Conservation (phyloP, 2,329 filamentous ascomycete species). For the Nigrospora osmanthi region DNA sequence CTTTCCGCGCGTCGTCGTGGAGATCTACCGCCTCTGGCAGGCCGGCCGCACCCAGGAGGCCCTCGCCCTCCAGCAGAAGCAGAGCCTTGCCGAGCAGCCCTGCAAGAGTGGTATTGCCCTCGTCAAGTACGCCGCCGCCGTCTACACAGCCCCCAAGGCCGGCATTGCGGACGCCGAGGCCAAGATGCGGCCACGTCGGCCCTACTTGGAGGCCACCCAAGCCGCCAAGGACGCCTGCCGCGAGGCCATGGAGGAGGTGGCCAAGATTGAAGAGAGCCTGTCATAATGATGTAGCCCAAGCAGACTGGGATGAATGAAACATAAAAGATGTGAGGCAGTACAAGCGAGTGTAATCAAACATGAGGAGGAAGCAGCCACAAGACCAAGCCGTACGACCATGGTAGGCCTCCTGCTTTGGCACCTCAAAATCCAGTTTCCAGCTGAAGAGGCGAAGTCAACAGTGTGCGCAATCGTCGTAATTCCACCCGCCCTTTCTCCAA, state of each 20-base stretch:
- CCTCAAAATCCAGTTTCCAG: neutral
- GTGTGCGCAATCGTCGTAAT: neutral
- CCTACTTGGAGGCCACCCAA: slow-evolving; percentile 45
- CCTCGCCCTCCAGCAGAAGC: slow-evolving; percentile 49
- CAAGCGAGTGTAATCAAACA: too few species aligned
- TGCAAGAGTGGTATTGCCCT: slow-evolving; percentile 60
- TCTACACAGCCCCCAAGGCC: slow-evolving; percentile 49
- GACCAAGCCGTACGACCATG: too few species aligned
- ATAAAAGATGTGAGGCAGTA: too few species aligned
- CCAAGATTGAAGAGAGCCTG: slow-evolving; percentile 18
- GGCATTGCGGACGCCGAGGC: slow-evolving; percentile 52
- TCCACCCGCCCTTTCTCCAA: neutral
- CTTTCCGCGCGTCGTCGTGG: slow-evolving; percentile 47
- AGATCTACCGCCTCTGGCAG: slow-evolving; percentile 54
- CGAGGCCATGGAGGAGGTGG: slow-evolving; percentile 28
- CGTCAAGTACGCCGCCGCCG: slow-evolving; percentile 60
- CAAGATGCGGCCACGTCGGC: slow-evolving; percentile 50
- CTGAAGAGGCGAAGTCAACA: neutral
- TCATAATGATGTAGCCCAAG: neutral
- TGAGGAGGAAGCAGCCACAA: too few species aligned
- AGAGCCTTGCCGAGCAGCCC: slow-evolving; percentile 57
- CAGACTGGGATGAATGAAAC: neutral
- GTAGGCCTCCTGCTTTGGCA: too few species aligned
- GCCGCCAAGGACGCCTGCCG: slow-evolving; percentile 34
- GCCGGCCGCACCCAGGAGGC: slow-evolving; percentile 51